Conservation (phyloP, 108 stramenopile species). For the Schizochytrium sp. region DNA sequence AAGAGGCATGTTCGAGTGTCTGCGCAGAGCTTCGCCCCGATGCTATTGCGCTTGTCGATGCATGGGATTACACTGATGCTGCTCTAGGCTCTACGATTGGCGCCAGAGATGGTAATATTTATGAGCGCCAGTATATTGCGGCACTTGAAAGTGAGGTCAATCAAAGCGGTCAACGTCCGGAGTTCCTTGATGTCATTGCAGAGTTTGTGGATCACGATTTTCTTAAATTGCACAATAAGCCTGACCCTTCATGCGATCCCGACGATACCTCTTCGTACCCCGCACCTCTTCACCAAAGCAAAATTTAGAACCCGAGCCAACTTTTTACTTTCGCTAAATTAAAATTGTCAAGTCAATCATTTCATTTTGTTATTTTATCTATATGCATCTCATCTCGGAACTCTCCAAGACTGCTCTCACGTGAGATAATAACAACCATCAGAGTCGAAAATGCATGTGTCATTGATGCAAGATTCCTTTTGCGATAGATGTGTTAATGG, state of each 20-base stretch:
- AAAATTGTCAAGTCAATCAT: too few species aligned
- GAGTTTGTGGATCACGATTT: slow-evolving; percentile 15
- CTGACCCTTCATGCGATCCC: slow-evolving; percentile 23
- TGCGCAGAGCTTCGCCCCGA: slow-evolving; percentile 79
- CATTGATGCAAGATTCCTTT: too few species aligned
- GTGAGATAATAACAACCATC: too few species aligned
- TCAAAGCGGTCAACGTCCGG: background rate
- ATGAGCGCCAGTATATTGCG: slow-evolving; percentile 49
- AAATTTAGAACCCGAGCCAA: too few species aligned
- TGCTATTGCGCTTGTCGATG: slow-evolving; percentile 89
- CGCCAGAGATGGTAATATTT: slow-evolving; percentile 25
- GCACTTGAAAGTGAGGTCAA: background rate
- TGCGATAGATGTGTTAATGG: too few species aligned
- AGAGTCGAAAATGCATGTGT: too few species aligned
- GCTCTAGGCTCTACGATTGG: slow-evolving; percentile 70
- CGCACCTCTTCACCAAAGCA: too few species aligned
- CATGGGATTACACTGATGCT: slow-evolving; percentile 88
- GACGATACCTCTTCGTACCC: slow-evolving; percentile 50
- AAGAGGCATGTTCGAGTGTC: slow-evolving; percentile 18
- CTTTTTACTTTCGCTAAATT: too few species aligned
- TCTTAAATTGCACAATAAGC: slow-evolving; percentile 37
- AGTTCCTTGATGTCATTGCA: background rate
- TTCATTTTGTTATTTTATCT: too few species aligned
- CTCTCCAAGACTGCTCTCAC: too few species aligned
- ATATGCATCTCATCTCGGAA: too few species aligned